Percentiles rank a stretch among this genome's conserved stretches.
Conservation (phyloP, 2,329 filamentous ascomycete genomes). For the Hypoxylon sp. region DNA sequence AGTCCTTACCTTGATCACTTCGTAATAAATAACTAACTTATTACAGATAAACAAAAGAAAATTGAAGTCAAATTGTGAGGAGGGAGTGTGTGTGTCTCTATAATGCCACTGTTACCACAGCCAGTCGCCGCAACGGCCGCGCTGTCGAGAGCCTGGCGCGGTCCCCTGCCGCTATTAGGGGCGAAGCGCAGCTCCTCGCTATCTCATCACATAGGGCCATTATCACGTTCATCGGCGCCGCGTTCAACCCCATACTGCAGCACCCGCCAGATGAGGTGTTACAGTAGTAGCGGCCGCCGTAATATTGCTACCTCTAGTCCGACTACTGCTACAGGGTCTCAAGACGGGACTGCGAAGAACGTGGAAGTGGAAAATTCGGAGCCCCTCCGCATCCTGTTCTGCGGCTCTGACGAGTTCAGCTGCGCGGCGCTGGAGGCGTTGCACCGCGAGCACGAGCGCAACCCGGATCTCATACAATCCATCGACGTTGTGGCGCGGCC, state of each 20-base stretch:
- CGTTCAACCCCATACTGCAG: neutral
- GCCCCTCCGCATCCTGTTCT: constrained; percentile 88
- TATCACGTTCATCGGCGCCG: too few species aligned
- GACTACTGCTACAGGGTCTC: neutral
- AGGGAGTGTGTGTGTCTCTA: too few species aligned
- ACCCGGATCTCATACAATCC: constrained; percentile 71
- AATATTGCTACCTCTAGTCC: neutral
- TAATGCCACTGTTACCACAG: constrained; percentile 23
- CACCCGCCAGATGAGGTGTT: constrained; percentile 17
- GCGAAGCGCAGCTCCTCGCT: neutral
- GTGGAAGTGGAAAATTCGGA: constrained; percentile 53
- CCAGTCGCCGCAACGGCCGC: constrained; percentile 5
- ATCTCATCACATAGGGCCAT: neutral
- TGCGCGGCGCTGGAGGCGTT: constrained; percentile 79
- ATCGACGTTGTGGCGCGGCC: constrained; percentile 89
- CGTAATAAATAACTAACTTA: neutral
- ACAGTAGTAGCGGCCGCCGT: neutral
- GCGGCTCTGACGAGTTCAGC: constrained; percentile 93
- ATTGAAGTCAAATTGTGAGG: neutral
- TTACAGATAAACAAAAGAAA: neutral
- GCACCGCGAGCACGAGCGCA: constrained; percentile 65
- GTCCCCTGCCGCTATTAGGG: neutral
- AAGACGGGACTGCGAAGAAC: neutral
- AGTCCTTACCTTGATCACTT: neutral
- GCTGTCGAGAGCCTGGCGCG: constrained; percentile 12